Percentiles rank a stretch among this genome's conserved stretches.
Evolutionary conservation across 495 filamentous ascomycete species (phyloP).

Genomic region (Xylaria nigripes): DNA sequence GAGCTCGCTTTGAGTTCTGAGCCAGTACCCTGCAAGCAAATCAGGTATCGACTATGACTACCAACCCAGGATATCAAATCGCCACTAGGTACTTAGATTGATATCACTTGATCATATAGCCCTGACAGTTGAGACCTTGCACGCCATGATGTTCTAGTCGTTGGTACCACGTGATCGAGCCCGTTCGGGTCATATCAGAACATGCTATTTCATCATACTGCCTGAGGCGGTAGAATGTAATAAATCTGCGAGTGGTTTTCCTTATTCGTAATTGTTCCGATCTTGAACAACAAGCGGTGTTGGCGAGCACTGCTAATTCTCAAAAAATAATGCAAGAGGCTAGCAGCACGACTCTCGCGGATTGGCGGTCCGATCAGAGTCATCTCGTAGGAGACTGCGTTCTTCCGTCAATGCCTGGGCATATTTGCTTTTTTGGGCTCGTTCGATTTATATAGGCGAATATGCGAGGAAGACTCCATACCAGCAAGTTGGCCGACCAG

Average conservation of each 20-base stretch:
- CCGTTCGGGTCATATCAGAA: neutral
- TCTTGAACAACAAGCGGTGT: neutral
- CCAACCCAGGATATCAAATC: neutral
- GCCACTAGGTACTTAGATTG: neutral
- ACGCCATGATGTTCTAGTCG: neutral
- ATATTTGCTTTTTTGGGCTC: conserved; percentile 5
- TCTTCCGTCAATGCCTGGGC: neutral
- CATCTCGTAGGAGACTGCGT: neutral
- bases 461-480: neutral
- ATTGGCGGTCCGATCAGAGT: conserved; percentile 1
- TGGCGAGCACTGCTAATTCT: neutral
- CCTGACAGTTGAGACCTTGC: neutral
- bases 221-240: neutral
- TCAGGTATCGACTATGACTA: neutral
- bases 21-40: conserved; percentile 4
- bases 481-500: conserved; percentile 3
- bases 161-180: neutral
- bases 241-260: neutral
- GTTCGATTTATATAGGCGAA: conserved; percentile 1
- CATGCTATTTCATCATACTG: neutral
- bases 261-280: neutral
- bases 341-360: neutral
- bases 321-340: neutral
- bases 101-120: conserved; percentile 1
- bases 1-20: neutral